Conservation (phyloP, 2,329 filamentous ascomycete species). For the Tolypocladium amazonense region DNA sequence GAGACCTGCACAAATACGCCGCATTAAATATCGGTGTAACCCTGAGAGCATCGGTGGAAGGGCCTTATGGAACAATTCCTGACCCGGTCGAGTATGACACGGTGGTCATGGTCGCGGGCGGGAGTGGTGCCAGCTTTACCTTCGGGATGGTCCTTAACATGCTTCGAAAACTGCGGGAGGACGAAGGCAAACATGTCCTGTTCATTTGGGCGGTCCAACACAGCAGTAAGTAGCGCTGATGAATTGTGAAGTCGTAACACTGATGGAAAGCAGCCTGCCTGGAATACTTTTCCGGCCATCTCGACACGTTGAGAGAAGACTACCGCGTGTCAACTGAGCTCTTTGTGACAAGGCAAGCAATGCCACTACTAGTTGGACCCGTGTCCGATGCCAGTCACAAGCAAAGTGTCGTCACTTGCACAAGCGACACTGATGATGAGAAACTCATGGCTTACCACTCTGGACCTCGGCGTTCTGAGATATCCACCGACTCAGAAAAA, state of each 20-base stretch:
- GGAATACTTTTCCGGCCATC: slow-evolving; percentile 25
- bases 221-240: slow-evolving; percentile 17
- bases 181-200: slow-evolving; percentile 16
- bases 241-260: background rate
- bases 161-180: slow-evolving; percentile 14
- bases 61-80: slow-evolving; percentile 47
- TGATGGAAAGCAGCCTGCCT: slow-evolving; percentile 17
- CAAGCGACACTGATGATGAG: slow-evolving; percentile 2
- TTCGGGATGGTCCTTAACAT: slow-evolving; percentile 27
- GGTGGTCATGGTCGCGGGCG: slow-evolving; percentile 48
- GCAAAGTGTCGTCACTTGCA: background rate
- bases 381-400: background rate
- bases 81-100: slow-evolving; percentile 41
- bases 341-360: slow-evolving; percentile 21
- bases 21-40: slow-evolving; percentile 33
- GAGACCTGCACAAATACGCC: slow-evolving; percentile 41
- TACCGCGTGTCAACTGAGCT: slow-evolving; percentile 18
- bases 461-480: background rate
- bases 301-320: slow-evolving; percentile 19
- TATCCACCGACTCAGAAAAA: slow-evolving; percentile 8
- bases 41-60: slow-evolving; percentile 43
- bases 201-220: slow-evolving; percentile 30
- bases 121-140: slow-evolving; percentile 49
- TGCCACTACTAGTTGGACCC: background rate
- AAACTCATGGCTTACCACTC: background rate